phyloP scores from a whole-genome alignment of 805 yeast species.

The Spencermartinsiella europaea region DNA sequence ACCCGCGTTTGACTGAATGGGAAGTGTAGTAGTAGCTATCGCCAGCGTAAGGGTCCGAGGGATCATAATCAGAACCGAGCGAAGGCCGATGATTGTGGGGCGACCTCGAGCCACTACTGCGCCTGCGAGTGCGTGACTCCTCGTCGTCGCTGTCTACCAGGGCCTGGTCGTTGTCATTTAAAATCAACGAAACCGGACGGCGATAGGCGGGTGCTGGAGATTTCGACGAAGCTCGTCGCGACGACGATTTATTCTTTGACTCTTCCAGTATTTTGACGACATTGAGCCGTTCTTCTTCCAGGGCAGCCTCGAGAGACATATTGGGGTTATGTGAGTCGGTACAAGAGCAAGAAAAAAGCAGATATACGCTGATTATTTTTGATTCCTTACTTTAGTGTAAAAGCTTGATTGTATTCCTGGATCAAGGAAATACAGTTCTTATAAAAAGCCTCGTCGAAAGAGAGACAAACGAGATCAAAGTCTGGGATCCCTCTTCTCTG shows the following conservation, averaged over 20 bases:
- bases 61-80: not conserved
- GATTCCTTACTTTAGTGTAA: too few relatives aligned
- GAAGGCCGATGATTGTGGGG: not conserved
- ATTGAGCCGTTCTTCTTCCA: conserved; percentile 24
- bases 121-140: not conserved
- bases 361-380: too few relatives aligned
- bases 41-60: conserved; percentile 1
- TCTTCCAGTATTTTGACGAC: conserved; percentile 17
- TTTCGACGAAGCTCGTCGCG: conserved; percentile 1
- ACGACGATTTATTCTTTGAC: not conserved
- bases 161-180: conserved; percentile 6
- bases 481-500: too few relatives aligned
- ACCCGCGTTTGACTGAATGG: not conserved
- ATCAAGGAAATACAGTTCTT: too few relatives aligned
- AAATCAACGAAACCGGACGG: conserved; percentile 9
- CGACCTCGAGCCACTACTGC: not conserved
- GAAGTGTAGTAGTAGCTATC: conserved; percentile 4
- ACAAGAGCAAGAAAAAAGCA: not conserved
- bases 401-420: too few relatives aligned
- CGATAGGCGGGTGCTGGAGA: conserved; percentile 4
- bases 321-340: not conserved
- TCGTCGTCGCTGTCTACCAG: not conserved
- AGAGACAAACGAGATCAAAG: too few relatives aligned
- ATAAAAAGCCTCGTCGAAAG: too few relatives aligned
- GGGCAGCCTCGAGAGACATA: conserved; percentile 25